Conservation (phyloP, 345 rosid genomes). For the Eucalyptus dawsonii region DNA sequence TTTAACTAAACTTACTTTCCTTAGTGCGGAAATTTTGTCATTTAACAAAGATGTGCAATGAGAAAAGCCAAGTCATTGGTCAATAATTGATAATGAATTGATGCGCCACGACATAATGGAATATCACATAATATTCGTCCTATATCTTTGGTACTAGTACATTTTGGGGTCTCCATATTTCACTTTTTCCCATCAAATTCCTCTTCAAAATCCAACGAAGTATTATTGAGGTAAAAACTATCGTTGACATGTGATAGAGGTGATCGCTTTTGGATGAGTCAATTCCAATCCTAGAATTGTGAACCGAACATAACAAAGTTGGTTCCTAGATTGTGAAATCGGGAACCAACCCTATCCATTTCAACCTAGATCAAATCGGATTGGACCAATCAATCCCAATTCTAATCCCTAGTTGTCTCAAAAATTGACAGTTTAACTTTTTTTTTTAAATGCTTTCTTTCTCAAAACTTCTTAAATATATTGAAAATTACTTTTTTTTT, state of each 20-base stretch:
- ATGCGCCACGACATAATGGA: background rate
- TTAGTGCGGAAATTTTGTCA: background rate
- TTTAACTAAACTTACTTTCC: too few species aligned
- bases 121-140: too few species aligned
- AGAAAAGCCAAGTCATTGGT: background rate
- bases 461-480: accelerated
- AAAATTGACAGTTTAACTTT: too few species aligned
- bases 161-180: background rate
- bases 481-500: background rate
- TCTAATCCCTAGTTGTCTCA: background rate
- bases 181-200: background rate
- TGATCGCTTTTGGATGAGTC: background rate
- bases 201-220: background rate
- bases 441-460: background rate
- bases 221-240: background rate
- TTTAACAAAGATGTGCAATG: background rate
- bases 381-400: accelerated
- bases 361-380: accelerated
- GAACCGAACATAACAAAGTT: too few species aligned
- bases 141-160: background rate
- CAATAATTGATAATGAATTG: background rate
- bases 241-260: too few species aligned
- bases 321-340: background rate
- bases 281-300: too few species aligned
- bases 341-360: background rate